A percentile compares a stretch with the other conserved stretches of the same genome.
phyloP scores from a whole-genome alignment of 208 protist genomes.

The Balamuthia mandrillaris region DNA sequence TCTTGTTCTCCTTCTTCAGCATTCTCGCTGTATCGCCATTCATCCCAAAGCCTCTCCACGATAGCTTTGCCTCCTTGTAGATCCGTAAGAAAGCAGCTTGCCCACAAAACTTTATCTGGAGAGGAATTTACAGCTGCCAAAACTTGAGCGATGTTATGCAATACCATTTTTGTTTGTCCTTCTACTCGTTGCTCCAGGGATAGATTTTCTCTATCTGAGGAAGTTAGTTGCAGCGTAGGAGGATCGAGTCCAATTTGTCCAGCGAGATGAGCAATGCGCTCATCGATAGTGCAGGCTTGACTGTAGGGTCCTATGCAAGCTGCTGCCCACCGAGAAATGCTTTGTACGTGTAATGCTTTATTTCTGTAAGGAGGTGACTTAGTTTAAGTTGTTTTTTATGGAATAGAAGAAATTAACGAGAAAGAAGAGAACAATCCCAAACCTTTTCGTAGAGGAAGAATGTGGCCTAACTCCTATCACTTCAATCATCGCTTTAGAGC shows the following conservation, averaged over 20 bases:
- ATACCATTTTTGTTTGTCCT: background rate
- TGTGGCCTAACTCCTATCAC: no score
- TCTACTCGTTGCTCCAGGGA: background rate
- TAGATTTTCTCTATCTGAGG: background rate
- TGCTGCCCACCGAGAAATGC: constrained; percentile 32
- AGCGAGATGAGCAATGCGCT: background rate
- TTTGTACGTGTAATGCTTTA: constrained; percentile 39
- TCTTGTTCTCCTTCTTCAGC: background rate
- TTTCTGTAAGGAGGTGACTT: no score
- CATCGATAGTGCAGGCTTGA: background rate
- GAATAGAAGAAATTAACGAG: no score
- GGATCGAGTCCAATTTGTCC: constrained; percentile 33
- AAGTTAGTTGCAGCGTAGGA: background rate
- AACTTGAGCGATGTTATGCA: constrained; percentile 3
- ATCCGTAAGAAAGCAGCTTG: background rate
- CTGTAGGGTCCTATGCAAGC: constrained; percentile 45
- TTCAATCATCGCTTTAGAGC: no score
- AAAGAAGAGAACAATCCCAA: no score
- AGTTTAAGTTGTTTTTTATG: no score
- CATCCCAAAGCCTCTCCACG: background rate
- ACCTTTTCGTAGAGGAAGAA: no score
- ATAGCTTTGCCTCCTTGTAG: background rate
- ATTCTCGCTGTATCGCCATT: background rate
- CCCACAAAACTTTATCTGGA: background rate
- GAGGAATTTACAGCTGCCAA: background rate